These are phyloP conservation scores for Leccinum truebloodii DNA, from an alignment of 768 basidiomycete species.

Conservation along the genomic window DNA sequence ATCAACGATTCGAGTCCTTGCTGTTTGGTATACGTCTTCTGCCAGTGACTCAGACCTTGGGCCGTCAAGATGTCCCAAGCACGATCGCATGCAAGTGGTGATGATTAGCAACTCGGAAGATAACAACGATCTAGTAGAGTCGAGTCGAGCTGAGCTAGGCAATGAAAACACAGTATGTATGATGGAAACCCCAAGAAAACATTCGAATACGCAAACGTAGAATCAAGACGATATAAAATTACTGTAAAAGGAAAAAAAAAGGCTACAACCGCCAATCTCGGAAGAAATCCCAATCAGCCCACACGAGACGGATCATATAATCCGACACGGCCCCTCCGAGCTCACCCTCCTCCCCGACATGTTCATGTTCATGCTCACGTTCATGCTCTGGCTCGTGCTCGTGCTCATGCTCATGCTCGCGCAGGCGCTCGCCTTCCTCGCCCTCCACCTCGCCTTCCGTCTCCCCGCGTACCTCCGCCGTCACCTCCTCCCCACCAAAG, in stretches of 20 bases:
- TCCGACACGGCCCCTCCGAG: constrained; percentile 73
- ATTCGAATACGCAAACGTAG: too few species aligned
- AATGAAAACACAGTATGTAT: background rate
- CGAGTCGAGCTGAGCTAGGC: background rate
- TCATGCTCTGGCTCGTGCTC: too few species aligned
- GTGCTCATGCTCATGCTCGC: background rate
- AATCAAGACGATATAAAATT: background rate
- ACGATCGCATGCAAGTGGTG: constrained; percentile 4
- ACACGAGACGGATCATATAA: constrained; percentile 77
- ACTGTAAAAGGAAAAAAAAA: background rate
- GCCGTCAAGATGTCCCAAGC: too few species aligned
- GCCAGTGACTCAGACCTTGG: too few species aligned
- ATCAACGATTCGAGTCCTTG: too few species aligned
- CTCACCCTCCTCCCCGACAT: constrained; percentile 47
- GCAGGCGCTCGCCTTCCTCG: constrained; percentile 36
- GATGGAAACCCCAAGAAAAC: background rate
- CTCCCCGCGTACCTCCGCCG: constrained; percentile 28
- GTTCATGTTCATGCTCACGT: constrained; percentile 27
- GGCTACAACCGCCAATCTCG: constrained; percentile 63
- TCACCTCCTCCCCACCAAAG: constrained; percentile 54
- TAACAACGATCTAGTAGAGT: background rate
- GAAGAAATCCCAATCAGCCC: constrained; percentile 67
- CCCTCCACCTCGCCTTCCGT: constrained; percentile 39
- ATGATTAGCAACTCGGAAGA: constrained; percentile 2
- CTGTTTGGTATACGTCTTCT: too few species aligned